Evolutionary conservation across 768 basidiomycete species (phyloP).

Genomic region (Phlegmacium glaucopus): DNA sequence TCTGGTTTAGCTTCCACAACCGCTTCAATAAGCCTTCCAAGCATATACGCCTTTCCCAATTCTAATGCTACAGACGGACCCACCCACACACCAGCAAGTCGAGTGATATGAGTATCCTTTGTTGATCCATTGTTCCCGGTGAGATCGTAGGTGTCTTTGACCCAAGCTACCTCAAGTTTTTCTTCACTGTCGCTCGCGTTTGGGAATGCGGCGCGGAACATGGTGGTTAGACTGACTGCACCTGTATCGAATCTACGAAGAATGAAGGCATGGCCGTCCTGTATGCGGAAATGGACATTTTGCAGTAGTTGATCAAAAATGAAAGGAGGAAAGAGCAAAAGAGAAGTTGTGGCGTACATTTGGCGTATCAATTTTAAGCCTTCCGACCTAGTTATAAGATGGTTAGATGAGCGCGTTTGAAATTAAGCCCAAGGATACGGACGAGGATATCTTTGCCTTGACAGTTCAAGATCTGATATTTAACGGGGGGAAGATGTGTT

Average conservation of each 20-base stretch:
- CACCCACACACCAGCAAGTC: constrained; percentile 91
- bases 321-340: constrained; percentile 5
- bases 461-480: constrained; percentile 88
- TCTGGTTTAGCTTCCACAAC: constrained; percentile 77
- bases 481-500: constrained; percentile 62
- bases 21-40: constrained; percentile 57
- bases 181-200: constrained; percentile 74
- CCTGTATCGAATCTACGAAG: constrained; percentile 92
- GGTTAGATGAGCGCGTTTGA: constrained; percentile 2
- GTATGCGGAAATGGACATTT: too few relatives aligned
- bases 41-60: constrained; percentile 64
- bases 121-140: constrained; percentile 72
- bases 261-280: constrained; percentile 92
- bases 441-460: constrained; percentile 87
- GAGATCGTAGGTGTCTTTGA: constrained; percentile 75
- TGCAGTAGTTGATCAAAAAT: constrained; percentile 13
- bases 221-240: constrained; percentile 89
- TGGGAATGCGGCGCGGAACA: constrained; percentile 95
- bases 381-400: constrained; percentile 58
- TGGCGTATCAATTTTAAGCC: constrained; percentile 79
- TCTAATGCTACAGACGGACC: constrained; percentile 58
- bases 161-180: constrained; percentile 77
- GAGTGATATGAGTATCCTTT: constrained; percentile 54
- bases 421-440: constrained; percentile 24
- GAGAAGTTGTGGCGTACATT: constrained; percentile 78